These are phyloP conservation scores for Oryza punctata DNA, from an alignment of 176 grass and related monocot genomes.

Conservation along the genomic window DNA sequence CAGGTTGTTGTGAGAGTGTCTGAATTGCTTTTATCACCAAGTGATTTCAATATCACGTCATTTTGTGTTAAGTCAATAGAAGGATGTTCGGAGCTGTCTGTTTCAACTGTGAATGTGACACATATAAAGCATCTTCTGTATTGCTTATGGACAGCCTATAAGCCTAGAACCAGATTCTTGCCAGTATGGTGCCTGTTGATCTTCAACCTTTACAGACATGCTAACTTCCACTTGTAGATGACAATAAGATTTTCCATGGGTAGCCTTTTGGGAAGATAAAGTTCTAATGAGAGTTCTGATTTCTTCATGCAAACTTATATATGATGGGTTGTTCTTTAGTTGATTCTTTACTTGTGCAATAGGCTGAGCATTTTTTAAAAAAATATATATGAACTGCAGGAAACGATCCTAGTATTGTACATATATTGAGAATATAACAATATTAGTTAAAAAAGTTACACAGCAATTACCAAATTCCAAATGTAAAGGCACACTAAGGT, in stretches of 20 bases:
- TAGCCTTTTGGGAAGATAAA: slow-evolving; percentile 23
- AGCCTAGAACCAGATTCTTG: slow-evolving; percentile 27
- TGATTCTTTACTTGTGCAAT: not conserved
- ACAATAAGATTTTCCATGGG: not conserved
- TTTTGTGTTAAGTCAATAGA: slow-evolving; percentile 13
- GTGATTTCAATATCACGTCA: not conserved
- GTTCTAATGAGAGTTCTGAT: not conserved
- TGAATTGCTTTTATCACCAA: slow-evolving; percentile 1
- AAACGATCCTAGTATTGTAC: not conserved
- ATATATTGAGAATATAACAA: not conserved
- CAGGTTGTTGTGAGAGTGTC: not conserved
- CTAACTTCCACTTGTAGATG: slow-evolving; percentile 32
- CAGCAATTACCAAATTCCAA: not conserved
- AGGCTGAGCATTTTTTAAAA: not conserved
- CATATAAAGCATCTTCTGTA: slow-evolving; percentile 20
- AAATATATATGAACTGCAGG: not conserved
- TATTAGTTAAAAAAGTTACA: not conserved
- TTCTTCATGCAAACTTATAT: not conserved
- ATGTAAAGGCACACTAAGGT: not conserved
- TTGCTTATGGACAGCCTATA: slow-evolving; percentile 9
- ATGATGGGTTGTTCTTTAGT: slow-evolving; percentile 2
- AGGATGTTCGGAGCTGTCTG: not conserved
- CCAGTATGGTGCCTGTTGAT: slow-evolving; percentile 6
- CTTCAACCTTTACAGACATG: slow-evolving; percentile 29
- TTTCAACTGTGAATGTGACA: not conserved